phyloP scores from a whole-genome alignment of 2,329 filamentous ascomycete genomes.

The Cladorrhinum sp. region DNA sequence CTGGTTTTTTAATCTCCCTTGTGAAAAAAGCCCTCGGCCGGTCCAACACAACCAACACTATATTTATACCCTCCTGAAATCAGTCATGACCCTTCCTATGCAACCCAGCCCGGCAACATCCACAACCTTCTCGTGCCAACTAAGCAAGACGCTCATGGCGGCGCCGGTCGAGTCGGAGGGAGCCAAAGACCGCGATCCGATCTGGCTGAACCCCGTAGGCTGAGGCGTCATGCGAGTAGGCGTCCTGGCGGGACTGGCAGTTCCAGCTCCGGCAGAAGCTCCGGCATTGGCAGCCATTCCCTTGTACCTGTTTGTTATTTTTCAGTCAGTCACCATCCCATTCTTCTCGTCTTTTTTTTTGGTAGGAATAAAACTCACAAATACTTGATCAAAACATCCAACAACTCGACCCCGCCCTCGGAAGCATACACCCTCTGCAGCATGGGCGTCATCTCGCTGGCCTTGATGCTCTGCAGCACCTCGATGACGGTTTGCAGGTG shows the following conservation, averaged over 20 bases:
- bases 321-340: too few relatives aligned
- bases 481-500: constrained; percentile 87
- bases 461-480: constrained; percentile 92
- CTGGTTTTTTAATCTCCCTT: too few relatives aligned
- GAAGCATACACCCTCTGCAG: constrained; percentile 76
- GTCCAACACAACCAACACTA: too few relatives aligned
- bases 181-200: constrained; percentile 52
- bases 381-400: constrained; percentile 98
- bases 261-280: constrained; percentile 30
- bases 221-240: constrained; percentile 63
- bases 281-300: constrained; percentile 64
- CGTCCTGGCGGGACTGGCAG: constrained; percentile 43
- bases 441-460: constrained; percentile 90
- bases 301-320: constrained; percentile 67
- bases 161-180: constrained; percentile 70
- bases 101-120: constrained; percentile 88
- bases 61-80: constrained; percentile 86
- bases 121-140: constrained; percentile 98
- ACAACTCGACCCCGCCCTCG: constrained; percentile 75
- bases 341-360: too few relatives aligned
- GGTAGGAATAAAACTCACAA: constrained; percentile 61
- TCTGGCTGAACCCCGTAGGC: constrained; percentile 84
- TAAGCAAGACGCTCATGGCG: constrained; percentile 93
- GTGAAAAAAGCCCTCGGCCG: too few relatives aligned
- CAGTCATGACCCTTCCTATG: constrained; percentile 93